Percentiles rank a stretch among this genome's conserved stretches.
Evolutionary conservation across 306 rosid genomes (phyloP).

Genomic region (Chamaecrista fasciculata): DNA sequence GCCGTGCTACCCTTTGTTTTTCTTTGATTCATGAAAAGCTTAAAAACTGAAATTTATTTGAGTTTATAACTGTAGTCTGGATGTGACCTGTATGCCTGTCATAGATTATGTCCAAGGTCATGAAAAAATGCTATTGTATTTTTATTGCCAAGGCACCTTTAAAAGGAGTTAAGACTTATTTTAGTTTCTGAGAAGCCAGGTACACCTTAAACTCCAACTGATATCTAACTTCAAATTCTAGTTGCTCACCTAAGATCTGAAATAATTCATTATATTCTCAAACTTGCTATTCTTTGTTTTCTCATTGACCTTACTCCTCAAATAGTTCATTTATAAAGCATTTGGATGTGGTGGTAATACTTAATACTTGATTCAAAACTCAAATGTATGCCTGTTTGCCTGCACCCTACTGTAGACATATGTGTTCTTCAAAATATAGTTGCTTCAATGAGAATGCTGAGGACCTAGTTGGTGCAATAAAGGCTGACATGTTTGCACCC

Average conservation of each 20-base stretch:
- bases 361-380: not conserved
- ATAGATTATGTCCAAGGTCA: not conserved
- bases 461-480: not conserved
- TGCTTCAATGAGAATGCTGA: not conserved
- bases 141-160: not conserved
- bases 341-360: not conserved
- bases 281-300: not conserved
- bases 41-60: not conserved
- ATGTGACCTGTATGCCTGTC: not conserved
- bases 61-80: not conserved
- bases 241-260: not conserved
- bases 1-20: not conserved
- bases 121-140: not conserved
- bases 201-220: not conserved
- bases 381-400: not conserved
- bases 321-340: not conserved
- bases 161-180: not conserved
- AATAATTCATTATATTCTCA: too few species aligned
- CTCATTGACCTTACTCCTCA: not conserved
- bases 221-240: not conserved
- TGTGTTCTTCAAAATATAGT: not conserved
- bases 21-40: not conserved
- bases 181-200: not conserved
- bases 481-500: not conserved
- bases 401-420: not conserved